Evolutionary conservation across 345 rosid genomes (phyloP).

Genomic region (Populus alba): DNA sequence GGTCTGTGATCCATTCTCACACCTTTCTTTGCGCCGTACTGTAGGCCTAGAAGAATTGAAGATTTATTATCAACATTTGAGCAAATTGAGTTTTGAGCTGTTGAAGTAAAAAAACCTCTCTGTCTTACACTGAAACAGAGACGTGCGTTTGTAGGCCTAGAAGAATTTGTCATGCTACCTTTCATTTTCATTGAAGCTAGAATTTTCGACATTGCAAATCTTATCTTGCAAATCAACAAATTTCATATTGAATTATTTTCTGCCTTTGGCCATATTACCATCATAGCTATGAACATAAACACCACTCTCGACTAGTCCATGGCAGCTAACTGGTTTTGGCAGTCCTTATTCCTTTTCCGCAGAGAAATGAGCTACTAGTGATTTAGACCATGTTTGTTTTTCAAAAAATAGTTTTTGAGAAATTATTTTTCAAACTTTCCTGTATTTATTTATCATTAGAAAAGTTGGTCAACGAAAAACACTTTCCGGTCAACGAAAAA

Average conservation of each 20-base stretch:
- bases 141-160: background rate
- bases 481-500: too few relatives aligned
- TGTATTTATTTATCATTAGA: too few relatives aligned
- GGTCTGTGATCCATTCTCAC: background rate
- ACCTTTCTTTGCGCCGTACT: background rate
- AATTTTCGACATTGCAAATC: background rate
- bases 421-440: too few relatives aligned
- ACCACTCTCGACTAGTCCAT: slow-evolving; percentile 60
- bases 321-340: slow-evolving; percentile 46
- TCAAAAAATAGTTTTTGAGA: too few relatives aligned
- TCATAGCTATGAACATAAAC: slow-evolving; percentile 58
- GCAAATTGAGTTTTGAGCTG: background rate
- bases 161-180: background rate
- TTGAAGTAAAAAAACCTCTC: too few relatives aligned
- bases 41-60: slow-evolving; percentile 54
- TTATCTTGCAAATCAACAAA: background rate
- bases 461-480: too few relatives aligned
- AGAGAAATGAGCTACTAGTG: too few relatives aligned
- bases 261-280: slow-evolving; percentile 81
- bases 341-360: slow-evolving; percentile 42
- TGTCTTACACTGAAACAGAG: background rate
- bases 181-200: background rate
- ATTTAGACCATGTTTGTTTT: too few relatives aligned
- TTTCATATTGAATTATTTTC: too few relatives aligned
- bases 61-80: background rate